Evolutionary conservation across 106 monocot genomes (phyloP).

Genomic region (Dioscorea dumetorum): DNA sequence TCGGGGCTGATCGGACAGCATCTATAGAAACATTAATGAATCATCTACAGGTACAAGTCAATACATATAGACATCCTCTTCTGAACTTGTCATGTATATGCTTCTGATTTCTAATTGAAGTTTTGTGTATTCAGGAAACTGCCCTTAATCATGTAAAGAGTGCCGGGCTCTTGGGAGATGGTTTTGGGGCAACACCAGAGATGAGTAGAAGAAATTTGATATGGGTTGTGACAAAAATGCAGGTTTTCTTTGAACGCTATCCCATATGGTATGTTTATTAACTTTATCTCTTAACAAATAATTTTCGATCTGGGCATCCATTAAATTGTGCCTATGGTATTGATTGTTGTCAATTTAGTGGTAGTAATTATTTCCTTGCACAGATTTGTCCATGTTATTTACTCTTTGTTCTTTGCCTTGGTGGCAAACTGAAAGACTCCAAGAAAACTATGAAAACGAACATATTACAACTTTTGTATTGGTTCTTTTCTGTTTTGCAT

Average conservation of each 20-base stretch:
- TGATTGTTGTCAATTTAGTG: no score
- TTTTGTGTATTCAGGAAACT: conserved; percentile 54
- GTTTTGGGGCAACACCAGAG: conserved; percentile 85
- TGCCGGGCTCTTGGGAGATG: conserved; percentile 74
- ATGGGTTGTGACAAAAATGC: conserved; percentile 66
- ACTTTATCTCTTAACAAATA: neutral
- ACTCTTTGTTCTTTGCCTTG: no score
- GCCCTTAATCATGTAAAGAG: conserved; percentile 79
- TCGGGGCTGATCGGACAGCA: conserved; percentile 77
- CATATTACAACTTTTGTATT: no score
- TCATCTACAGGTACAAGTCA: conserved; percentile 68
- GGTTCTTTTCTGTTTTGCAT: no score
- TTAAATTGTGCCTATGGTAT: no score
- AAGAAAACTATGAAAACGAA: no score
- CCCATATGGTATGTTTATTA: conserved; percentile 47
- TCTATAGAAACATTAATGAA: conserved; percentile 98
- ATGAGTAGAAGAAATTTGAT: conserved; percentile 82
- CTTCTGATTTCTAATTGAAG: neutral
- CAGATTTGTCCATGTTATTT: no score
- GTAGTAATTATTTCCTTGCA: no score
- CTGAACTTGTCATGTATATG: no score
- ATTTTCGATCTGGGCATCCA: no score
- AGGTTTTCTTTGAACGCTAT: conserved; percentile 50
- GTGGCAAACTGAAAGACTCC: no score
- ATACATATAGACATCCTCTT: no score